phyloP scores from a whole-genome alignment of 345 rosid species.

The Balakata baccata region DNA sequence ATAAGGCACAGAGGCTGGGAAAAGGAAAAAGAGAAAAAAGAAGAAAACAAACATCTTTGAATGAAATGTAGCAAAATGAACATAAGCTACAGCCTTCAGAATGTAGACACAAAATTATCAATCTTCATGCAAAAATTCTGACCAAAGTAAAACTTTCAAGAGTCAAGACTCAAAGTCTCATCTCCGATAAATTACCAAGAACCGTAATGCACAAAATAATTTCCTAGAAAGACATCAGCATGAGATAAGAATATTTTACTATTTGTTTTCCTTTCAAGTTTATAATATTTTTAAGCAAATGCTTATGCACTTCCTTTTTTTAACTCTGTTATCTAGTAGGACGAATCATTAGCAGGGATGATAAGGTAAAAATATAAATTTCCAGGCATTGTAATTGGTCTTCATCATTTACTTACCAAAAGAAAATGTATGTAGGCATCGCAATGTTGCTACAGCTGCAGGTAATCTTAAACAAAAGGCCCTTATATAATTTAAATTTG shows the following conservation, averaged over 20 bases:
- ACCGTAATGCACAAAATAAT: background rate
- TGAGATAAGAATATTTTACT: background rate
- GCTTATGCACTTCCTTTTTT: background rate
- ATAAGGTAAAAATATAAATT: background rate
- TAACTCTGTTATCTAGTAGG: background rate
- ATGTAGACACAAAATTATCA: background rate
- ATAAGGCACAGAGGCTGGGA: background rate
- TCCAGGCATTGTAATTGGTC: background rate
- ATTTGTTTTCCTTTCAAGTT: background rate
- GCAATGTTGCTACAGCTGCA: background rate
- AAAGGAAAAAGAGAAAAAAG: too few species aligned
- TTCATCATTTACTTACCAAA: background rate
- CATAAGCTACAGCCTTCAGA: background rate
- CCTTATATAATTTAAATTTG: background rate
- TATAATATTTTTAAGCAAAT: background rate
- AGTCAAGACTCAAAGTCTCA: background rate
- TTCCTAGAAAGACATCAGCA: conserved; percentile 5
- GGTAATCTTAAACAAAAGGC: background rate
- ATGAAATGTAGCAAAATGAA: background rate
- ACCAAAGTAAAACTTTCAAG: background rate
- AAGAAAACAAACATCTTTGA: background rate
- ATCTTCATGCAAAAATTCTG: background rate
- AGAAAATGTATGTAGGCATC: background rate
- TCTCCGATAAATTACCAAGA: background rate
- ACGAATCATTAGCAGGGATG: background rate